phyloP scores from a whole-genome alignment of 805 yeast genomes.

The Schwanniomyces sp. region DNA sequence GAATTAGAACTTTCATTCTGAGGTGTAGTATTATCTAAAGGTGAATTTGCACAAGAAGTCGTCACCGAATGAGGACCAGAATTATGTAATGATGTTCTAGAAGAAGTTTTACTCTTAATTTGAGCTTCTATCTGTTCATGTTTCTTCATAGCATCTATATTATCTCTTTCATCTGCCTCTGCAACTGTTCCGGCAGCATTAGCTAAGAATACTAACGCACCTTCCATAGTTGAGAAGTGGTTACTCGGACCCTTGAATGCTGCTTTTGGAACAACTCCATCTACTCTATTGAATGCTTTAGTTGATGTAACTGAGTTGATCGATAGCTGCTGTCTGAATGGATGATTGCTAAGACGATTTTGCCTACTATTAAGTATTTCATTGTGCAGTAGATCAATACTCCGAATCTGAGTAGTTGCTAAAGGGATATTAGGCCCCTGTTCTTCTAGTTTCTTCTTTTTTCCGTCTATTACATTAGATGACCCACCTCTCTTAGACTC shows the following conservation, averaged over 20 bases:
- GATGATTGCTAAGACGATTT: not conserved
- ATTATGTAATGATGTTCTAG: not conserved
- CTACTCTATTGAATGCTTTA: not conserved
- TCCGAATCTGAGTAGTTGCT: not conserved
- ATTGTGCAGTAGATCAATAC: not conserved
- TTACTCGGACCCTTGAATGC: conserved; percentile 4
- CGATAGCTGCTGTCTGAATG: not conserved
- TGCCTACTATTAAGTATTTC: not conserved
- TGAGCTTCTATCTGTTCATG: conserved; percentile 45
- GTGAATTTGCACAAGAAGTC: not conserved
- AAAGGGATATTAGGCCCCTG: not conserved
- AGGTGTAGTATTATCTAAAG: not conserved
- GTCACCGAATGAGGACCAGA: not conserved
- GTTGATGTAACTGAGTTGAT: conserved; percentile 5
- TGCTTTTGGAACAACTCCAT: not conserved
- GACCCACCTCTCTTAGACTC: conserved; percentile 35
- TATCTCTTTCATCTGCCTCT: conserved; percentile 62
- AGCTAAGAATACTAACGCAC: conserved; percentile 71
- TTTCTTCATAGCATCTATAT: conserved; percentile 51
- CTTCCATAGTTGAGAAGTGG: conserved; percentile 47
- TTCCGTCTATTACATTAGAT: conserved; percentile 39
- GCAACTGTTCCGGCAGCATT: conserved; percentile 80
- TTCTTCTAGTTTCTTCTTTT: conserved; percentile 50
- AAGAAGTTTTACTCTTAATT: not conserved
- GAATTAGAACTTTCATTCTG: not conserved